A percentile compares a stretch with the other conserved stretches of the same genome.
Conservation (phyloP, 495 filamentous ascomycete species). For the Talaromyces ruber region DNA sequence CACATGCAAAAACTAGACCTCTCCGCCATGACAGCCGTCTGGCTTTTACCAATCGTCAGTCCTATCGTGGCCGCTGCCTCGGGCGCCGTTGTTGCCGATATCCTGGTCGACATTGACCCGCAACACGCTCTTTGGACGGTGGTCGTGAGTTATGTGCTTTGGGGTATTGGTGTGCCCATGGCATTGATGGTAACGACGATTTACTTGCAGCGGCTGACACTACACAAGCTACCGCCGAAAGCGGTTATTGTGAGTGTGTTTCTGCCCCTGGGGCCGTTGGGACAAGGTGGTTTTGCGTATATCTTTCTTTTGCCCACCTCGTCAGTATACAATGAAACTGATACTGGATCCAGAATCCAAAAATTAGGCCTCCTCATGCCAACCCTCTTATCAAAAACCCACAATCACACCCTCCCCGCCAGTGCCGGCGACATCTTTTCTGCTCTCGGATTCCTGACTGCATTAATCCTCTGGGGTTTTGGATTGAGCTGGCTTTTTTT, state of each 20-base stretch:
- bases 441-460: conserved; percentile 25
- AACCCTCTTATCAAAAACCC: conserved; percentile 15
- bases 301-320: not conserved
- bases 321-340: not conserved
- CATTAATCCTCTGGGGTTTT: conserved; percentile 33
- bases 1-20: conserved; percentile 7
- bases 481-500: conserved; percentile 33
- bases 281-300: conserved; percentile 35
- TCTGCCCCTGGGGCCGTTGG: conserved; percentile 45
- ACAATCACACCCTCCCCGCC: conserved; percentile 3
- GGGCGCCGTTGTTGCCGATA: conserved; percentile 37
- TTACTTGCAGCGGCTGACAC: conserved; percentile 44
- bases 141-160: conserved; percentile 41
- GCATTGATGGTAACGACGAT: conserved; percentile 37
- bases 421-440: conserved; percentile 26
- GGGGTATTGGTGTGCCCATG: conserved; percentile 43
- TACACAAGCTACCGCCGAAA: conserved; percentile 36
- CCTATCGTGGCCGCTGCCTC: conserved; percentile 41
- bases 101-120: conserved; percentile 20
- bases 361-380: conserved; percentile 23
- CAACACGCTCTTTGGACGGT: conserved; percentile 39
- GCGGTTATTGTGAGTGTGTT: conserved; percentile 46
- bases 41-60: conserved; percentile 44
- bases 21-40: conserved; percentile 39
- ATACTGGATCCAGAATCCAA: conserved; percentile 13